phyloP scores from a whole-genome alignment of 2,329 filamentous ascomycete genomes.

The Colletotrichum agaves region DNA sequence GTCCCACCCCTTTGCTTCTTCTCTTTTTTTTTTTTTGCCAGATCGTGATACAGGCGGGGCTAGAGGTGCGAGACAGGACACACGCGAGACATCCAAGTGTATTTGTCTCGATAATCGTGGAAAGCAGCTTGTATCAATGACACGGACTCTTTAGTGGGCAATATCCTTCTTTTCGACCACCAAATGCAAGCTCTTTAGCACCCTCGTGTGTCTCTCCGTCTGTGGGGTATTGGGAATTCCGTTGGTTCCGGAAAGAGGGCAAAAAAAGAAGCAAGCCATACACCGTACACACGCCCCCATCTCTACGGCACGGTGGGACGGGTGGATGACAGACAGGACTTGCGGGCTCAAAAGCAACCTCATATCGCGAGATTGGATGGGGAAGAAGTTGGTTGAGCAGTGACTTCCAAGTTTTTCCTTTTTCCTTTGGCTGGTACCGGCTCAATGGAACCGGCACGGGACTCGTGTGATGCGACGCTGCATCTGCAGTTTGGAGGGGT shows the following conservation, averaged over 20 bases:
- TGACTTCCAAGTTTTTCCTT: background rate
- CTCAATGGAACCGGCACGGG: conserved; percentile 31
- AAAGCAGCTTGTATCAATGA: conserved; percentile 18
- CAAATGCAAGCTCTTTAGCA: conserved; percentile 25
- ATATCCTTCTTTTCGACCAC: conserved; percentile 1
- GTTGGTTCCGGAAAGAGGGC: background rate
- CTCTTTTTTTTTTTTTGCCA: too few relatives aligned
- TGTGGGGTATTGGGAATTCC: background rate
- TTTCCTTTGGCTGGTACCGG: conserved; percentile 11
- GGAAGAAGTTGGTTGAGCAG: background rate
- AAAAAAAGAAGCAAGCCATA: background rate
- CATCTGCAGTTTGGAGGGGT: conserved; percentile 26
- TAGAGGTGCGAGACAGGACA: conserved; percentile 4
- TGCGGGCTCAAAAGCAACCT: conserved; percentile 4
- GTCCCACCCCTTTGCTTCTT: too few relatives aligned
- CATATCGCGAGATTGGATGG: conserved; percentile 1
- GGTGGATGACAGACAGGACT: background rate
- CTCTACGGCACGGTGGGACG: background rate
- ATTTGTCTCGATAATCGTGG: conserved; percentile 14
- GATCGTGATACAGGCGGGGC: background rate
- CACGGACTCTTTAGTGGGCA: conserved; percentile 23
- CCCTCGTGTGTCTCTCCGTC: conserved; percentile 10
- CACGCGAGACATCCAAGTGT: background rate
- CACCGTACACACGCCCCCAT: background rate
- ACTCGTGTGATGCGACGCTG: conserved; percentile 30